These are phyloP conservation scores for Neobulgaria alba DNA, from an alignment of 2,329 filamentous ascomycete genomes.

Conservation along the genomic window DNA sequence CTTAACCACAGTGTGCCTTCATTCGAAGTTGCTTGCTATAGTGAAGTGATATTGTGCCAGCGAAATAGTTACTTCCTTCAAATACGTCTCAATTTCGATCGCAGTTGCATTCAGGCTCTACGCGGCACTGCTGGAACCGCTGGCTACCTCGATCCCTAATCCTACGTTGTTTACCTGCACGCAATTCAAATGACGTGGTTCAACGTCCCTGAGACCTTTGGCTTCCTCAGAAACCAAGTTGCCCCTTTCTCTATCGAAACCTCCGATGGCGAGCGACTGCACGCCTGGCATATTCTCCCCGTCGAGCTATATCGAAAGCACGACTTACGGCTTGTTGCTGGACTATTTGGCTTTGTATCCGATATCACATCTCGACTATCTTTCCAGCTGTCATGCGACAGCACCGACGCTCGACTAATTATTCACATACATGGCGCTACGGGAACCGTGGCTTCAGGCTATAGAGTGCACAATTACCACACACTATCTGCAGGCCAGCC, in stretches of 20 bases:
- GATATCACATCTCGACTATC: slow-evolving; percentile 27
- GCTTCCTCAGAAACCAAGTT: slow-evolving; percentile 68
- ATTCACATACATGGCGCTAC: slow-evolving; percentile 38
- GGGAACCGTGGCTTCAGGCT: slow-evolving; percentile 54
- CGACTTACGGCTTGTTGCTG: slow-evolving; percentile 48
- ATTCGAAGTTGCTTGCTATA: not conserved
- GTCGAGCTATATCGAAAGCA: slow-evolving; percentile 65
- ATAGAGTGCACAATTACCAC: slow-evolving; percentile 68
- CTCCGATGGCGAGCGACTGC: slow-evolving; percentile 64
- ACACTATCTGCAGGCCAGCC: slow-evolving; percentile 61
- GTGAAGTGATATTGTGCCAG: not conserved
- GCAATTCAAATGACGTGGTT: slow-evolving; percentile 64
- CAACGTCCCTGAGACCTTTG: slow-evolving; percentile 70
- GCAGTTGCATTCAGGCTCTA: slow-evolving; percentile 31
- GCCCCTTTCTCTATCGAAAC: slow-evolving; percentile 72
- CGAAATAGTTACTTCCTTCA: no score
- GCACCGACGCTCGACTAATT: slow-evolving; percentile 53
- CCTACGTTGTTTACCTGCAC: slow-evolving; percentile 67
- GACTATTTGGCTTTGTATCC: slow-evolving; percentile 25
- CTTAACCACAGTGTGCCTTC: not conserved
- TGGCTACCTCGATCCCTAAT: slow-evolving; percentile 38
- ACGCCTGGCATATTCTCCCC: slow-evolving; percentile 84
- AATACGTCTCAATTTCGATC: slow-evolving; percentile 21
- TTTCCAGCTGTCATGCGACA: slow-evolving; percentile 52
- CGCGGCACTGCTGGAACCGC: slow-evolving; percentile 36